phyloP scores from a whole-genome alignment of 2,329 filamentous ascomycete species.

The Calonectria henricotiae region DNA sequence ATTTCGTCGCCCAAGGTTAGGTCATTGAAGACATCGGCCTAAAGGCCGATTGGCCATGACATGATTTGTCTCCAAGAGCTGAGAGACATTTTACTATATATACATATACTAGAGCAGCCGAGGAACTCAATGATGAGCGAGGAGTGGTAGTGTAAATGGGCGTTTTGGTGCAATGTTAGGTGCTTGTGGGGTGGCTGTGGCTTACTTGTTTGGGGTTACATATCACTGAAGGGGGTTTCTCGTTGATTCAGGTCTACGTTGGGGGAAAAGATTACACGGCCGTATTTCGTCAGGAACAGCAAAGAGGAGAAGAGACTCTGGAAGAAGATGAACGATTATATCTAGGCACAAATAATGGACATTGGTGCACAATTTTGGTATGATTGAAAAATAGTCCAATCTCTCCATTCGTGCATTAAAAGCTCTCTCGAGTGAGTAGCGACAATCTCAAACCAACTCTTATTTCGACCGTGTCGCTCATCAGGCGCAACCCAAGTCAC shows the following conservation, averaged over 20 bases:
- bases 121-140: conserved; percentile 5
- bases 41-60: conserved; percentile 1
- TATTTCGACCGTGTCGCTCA: too few relatives aligned
- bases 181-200: neutral
- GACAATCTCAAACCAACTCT: too few relatives aligned
- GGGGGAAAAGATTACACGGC: neutral
- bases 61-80: neutral
- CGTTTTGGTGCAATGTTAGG: conserved; percentile 35
- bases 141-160: conserved; percentile 16
- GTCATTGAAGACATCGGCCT: conserved; percentile 58
- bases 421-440: too few relatives aligned
- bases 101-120: conserved; percentile 6
- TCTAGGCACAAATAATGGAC: conserved; percentile 21
- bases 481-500: too few relatives aligned
- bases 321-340: conserved; percentile 12
- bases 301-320: neutral
- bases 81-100: neutral
- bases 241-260: conserved; percentile 12
- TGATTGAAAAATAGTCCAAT: too few relatives aligned
- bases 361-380: conserved; percentile 1
- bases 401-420: too few relatives aligned
- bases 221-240: conserved; percentile 3
- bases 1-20: conserved; percentile 59
- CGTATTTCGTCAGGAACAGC: neutral
- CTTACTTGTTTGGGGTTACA: conserved; percentile 9